Base-by-base conservation (phyloP, 2,329 filamentous ascomycete genomes). In the Dactylellina leptospora region DNA sequence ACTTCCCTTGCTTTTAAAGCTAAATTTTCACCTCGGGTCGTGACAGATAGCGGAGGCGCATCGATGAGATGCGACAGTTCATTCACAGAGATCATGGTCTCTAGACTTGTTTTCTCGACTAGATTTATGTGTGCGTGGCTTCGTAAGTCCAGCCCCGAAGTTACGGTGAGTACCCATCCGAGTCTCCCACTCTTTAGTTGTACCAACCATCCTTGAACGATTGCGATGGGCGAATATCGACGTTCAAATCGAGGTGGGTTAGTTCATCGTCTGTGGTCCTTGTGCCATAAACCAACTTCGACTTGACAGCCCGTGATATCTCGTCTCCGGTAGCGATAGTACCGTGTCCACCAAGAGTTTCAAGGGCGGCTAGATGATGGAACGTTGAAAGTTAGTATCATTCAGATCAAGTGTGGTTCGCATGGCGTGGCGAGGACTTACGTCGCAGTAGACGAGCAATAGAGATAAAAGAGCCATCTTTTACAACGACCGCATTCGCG, bases 251-350 rank as follows among this genome's bases (percentile, higher is more conserved):
- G 3, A 56, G 38, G 30, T 56, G 53, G 9, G 53, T 56, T 33
- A 56, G 16, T 9, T 38, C 53, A 23, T 56, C 53, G 4, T 45
- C 53, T n/a, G 53, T 56, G 9, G 10, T 45, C 22, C 36, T 56
- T 8, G 53, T 56, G n/a, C 53, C 53, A 28, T 56, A 56, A 9
- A 56, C 53, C 10, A 56, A 38, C 28, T 45, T 56, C 23, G 53
- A 56, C 4, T 16, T 27, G 22, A 56, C 44, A 2, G 30, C 38
- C 4, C 30, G 30, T 18, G 36, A 44, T 30, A 56, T 38, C 28
- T 56, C 36, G n/a, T 56, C 53, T 9, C 53, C 53, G 13, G 36
- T 44, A 27, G 53, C 53, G n/a, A 56, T 56, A 4, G 53, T 56
- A 6, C 53, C 53, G 22, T 56, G 45, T 8, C 8, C 16, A 22